Conservation (phyloP, 257 asterid species). For the Ballota nigra region DNA sequence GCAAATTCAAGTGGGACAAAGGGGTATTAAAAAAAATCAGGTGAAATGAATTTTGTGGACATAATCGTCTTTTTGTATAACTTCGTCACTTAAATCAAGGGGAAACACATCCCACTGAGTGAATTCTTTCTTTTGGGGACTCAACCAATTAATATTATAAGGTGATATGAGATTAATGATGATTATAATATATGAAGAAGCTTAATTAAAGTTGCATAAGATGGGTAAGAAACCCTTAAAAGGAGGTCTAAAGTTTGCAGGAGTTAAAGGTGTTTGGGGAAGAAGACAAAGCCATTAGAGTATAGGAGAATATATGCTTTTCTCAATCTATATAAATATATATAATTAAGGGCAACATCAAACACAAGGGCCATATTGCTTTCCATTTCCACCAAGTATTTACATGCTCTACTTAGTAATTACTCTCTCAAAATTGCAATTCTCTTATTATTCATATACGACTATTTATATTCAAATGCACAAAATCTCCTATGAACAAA, state of each 20-base stretch:
- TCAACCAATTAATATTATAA: conserved; percentile 12
- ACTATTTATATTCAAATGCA: not conserved
- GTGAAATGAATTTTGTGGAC: conserved; percentile 24
- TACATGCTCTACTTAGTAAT: not conserved
- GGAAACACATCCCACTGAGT: conserved; percentile 32
- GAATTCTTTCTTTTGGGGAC: conserved; percentile 27
- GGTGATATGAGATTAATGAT: conserved; percentile 9
- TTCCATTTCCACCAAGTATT: too few species aligned
- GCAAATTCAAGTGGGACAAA: too few species aligned
- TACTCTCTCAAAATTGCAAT: not conserved
- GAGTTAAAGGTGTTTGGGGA: conserved; percentile 47
- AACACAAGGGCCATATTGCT: conserved; percentile 34
- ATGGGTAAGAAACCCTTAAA: conserved; percentile 58
- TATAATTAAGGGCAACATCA: conserved; percentile 27
- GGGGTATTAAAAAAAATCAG: conserved; percentile 6
- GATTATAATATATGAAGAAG: conserved; percentile 17
- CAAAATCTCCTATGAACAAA: too few species aligned
- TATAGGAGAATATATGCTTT: conserved; percentile 49
- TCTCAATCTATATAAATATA: conserved; percentile 21
- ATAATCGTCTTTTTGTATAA: conserved; percentile 8
- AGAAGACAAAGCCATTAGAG: conserved; percentile 58
- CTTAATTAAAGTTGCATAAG: conserved; percentile 45
- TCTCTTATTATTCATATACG: too few species aligned
- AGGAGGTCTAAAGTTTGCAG: conserved; percentile 66
- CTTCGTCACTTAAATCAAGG: conserved; percentile 22